Evolutionary conservation across 805 yeast species (phyloP), one percentile per base, ranked within the genome.

Genomic region (Cyberlindnera mississippiensis): DNA sequence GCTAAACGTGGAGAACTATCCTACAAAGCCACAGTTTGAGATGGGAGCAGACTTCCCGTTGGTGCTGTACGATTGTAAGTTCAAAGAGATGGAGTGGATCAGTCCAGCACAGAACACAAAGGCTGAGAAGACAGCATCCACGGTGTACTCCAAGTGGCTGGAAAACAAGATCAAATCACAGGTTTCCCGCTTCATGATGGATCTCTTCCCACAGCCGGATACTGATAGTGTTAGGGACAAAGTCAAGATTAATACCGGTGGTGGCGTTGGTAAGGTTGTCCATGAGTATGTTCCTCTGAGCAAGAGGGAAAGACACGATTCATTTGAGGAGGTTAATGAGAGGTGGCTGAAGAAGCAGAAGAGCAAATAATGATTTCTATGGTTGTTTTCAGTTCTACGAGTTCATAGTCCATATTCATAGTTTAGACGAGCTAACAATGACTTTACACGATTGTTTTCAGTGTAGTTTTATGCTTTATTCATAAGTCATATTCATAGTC

Each of bases 21-120:
- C 95, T 0, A 64, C 76, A 24, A 79, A 82, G 49, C 99, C 99
- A 1, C 64, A 73, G 3, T 93, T 84, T 57, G 89, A 80, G 32
- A 86, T 91, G 86, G 98, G 96, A 0, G 76, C 83, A 56, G 98
- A 91, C 50, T 66, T 83, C 6, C 99, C 99, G 1, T 68, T 93
- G 51, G 81, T 91, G 4, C 65, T 93, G 31, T 89, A 83, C 59
- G 95, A 91, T 56, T 91, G 98, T 62, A 76, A 74, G 12, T 93
- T 76, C 57, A 78, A 40, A 7, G 73, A 72, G 3, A 71, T 89
- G 64, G 81, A 78, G 48, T 91, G 96, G 96, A 56, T 35, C 3
- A 34, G 39, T 9, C 44, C 59, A 2, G 44, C 44, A 30, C 29
- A 57, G 2, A 70, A 69, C 42, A 52, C 59, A 22, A 76, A 72